Conservation (phyloP, 1,139 yeast genomes). For the Scheffersomyces lignicola region DNA sequence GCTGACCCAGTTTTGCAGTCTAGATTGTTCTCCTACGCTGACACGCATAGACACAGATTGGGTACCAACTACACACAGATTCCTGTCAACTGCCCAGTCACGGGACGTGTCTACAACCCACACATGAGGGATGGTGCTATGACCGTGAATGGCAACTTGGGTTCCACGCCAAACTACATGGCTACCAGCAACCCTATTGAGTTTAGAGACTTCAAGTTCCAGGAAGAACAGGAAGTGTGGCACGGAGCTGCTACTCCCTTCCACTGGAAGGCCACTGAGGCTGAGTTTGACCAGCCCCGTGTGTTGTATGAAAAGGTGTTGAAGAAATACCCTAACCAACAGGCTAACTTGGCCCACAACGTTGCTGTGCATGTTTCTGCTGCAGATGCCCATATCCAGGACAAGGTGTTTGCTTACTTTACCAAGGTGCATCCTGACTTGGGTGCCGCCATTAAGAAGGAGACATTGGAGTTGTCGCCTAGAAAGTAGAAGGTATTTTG, state of each 20-base stretch:
- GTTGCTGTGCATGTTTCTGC: constrained; percentile 70
- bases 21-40: constrained; percentile 81
- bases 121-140: constrained; percentile 85
- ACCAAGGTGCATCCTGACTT: constrained; percentile 68
- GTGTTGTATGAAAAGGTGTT: constrained; percentile 73
- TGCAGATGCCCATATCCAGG: constrained; percentile 78
- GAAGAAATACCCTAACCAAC: constrained; percentile 76
- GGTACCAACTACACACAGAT: constrained; percentile 72
- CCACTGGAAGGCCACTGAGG: constrained; percentile 79
- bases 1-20: constrained; percentile 89
- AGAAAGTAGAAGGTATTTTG: constrained; percentile 4
- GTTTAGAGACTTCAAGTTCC: constrained; percentile 42
- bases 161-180: constrained; percentile 78
- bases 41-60: constrained; percentile 68
- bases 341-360: constrained; percentile 80
- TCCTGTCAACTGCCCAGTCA: constrained; percentile 68
- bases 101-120: constrained; percentile 54
- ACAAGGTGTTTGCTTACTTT: constrained; percentile 77
- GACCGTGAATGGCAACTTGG: constrained; percentile 84
- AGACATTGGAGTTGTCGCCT: constrained; percentile 19
- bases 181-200: constrained; percentile 59
- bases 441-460: constrained; percentile 59
- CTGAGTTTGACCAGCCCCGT: constrained; percentile 69
- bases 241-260: constrained; percentile 83
- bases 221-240: constrained; percentile 81